Conservation (phyloP, 345 rosid genomes). For the Populus pruinosa region DNA sequence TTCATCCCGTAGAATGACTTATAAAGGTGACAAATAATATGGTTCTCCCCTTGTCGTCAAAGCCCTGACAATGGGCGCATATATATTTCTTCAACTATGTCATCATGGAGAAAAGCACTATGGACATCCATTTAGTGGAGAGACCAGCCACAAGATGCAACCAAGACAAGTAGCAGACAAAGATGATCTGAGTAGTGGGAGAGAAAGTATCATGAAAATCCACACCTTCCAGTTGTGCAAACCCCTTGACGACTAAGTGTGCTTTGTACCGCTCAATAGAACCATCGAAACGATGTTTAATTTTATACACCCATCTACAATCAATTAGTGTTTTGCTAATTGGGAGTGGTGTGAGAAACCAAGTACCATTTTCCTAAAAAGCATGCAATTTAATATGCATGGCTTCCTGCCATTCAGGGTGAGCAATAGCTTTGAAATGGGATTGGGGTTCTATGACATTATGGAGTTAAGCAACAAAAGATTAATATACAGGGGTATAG, state of each 20-base stretch:
- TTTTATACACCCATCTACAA: background rate
- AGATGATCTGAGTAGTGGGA: background rate
- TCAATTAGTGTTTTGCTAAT: background rate
- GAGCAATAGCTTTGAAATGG: background rate
- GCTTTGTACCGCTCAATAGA: background rate
- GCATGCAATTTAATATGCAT: background rate
- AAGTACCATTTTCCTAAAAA: background rate
- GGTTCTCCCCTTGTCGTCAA: background rate
- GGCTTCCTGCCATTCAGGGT: background rate
- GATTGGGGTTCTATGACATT: background rate
- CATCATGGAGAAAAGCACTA: background rate
- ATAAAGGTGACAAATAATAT: background rate
- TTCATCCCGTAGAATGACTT: background rate
- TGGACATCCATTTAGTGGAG: too few relatives aligned
- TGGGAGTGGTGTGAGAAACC: background rate
- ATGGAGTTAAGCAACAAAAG: background rate
- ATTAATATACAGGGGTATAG: background rate
- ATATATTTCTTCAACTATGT: background rate
- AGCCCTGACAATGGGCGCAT: background rate
- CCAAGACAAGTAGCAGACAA: background rate
- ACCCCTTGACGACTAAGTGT: background rate
- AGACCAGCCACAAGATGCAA: background rate
- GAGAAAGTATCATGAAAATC: background rate
- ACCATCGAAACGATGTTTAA: background rate
- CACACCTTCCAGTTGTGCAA: background rate